A percentile compares a stretch with the other conserved stretches of the same genome.
Evolutionary conservation across 75 land plant genomes (phyloP).

Genomic region (Azolla pinnata): DNA sequence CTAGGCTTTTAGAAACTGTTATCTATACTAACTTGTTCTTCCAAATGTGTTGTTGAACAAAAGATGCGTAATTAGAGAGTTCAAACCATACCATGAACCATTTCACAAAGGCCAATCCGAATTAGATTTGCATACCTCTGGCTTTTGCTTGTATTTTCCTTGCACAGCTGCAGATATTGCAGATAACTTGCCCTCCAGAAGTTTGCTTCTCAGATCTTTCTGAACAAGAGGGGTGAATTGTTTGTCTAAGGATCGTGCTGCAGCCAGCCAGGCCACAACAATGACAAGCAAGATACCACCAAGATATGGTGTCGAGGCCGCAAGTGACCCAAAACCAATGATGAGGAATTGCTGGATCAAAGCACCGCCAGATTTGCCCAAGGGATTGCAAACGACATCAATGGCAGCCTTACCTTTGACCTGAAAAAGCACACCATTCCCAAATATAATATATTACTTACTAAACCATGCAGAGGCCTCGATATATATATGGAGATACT

Average conservation of each 20-base stretch:
- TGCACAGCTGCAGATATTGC: slow-evolving; percentile 32
- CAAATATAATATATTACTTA: no score
- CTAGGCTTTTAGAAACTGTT: no score
- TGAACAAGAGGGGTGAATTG: slow-evolving; percentile 51
- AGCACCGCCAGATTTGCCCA: slow-evolving; percentile 51
- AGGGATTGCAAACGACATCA: slow-evolving; percentile 51
- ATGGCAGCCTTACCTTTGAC: slow-evolving; percentile 52
- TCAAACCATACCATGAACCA: background rate
- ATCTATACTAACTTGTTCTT: no score
- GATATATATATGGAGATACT: background rate
- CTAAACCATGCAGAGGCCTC: no score
- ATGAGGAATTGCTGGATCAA: slow-evolving; percentile 46
- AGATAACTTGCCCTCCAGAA: slow-evolving; percentile 35
- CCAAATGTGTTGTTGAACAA: no score
- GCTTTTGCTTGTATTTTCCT: slow-evolving; percentile 20
- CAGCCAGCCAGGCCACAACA: slow-evolving; percentile 41
- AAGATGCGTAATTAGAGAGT: no score
- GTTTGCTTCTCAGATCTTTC: slow-evolving; percentile 44
- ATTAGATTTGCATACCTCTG: slow-evolving; percentile 21
- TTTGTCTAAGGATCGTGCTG: slow-evolving; percentile 40
- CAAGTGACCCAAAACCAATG: slow-evolving; percentile 29
- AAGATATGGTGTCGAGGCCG: slow-evolving; percentile 32
- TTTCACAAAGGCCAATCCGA: background rate
- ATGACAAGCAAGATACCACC: slow-evolving; percentile 37
- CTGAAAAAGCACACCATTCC: slow-evolving; percentile 27